Base-by-base conservation (phyloP, 805 yeast species). In the Cyberlindnera mississippiensis region DNA sequence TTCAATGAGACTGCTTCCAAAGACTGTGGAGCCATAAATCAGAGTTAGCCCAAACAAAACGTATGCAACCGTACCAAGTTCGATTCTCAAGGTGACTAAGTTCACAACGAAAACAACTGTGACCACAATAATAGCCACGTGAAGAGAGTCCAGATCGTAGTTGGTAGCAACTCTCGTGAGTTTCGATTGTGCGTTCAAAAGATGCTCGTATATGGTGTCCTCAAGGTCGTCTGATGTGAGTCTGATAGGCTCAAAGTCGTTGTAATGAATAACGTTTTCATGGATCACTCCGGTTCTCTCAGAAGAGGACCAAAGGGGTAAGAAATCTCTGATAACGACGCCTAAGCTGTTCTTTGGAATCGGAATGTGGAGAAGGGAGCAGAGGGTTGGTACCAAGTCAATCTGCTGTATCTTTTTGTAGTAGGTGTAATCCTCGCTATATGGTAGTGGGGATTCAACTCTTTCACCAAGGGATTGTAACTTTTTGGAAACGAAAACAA, bases 281-380 rank as follows among this genome's bases (percentile, higher is more conserved):
- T 61, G 38, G 9, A 81, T 48, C 1, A 75, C 65, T 10, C 52
- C 59, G 4, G 52, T 47, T 28, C 64, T 62, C 19, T 71, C 64
- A 4, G 61, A 24, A 0, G 60, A 46, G 1, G 63, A 44, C 75
- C 85, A 80, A 2, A 85, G 54, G 0, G 65, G 64, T 13, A 87
- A 63, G 18, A 89, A 62, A 3, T 76, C 75, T 1, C 70, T 67
- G 4, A 88, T 74, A 6, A 90, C 53, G 0, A 82, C 71, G 2
- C 99, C 99, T 35, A 93, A 69, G 55, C 82, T 89, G 62, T 90
- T 91, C 61, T 73, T 88, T 0, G 99, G 99, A 16, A 90, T 75
- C 0, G 98, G 97, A 12, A 88, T 55, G 3, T 95, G 96, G 40
- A 89, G 57, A 15, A 90, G 64, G 40, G 82, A 64, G 0, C 96